Base-by-base conservation (phyloP, 768 basidiomycete genomes). In the Gymnopilus dilepis region DNA sequence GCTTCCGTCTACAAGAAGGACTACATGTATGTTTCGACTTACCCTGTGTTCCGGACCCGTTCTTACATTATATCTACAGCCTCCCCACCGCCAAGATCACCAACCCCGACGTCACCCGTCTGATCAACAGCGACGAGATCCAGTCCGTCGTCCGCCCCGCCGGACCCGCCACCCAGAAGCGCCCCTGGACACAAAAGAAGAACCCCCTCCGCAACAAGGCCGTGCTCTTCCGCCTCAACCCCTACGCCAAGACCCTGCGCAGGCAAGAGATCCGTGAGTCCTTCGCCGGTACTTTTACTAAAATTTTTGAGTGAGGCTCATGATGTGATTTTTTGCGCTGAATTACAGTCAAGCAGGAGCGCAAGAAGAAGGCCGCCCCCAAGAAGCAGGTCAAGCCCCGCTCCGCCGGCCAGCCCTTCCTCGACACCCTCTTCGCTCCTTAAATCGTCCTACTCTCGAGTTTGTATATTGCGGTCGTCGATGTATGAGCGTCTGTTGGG, bases 121-220 rank as follows among this genome's bases (percentile, higher is more conserved):
- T 99, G 73, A 99, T 99, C 86, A 97, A 98, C 87, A 95, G 92
- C 76, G 89, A 91, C 64, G 97, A 98, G 82, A 97, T 99, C 76
- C 97, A 99, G 79, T 91, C 96, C 45, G 91, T 97, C 72, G 86
- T 97, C 70, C 94, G 97, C 72, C 92, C 92, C 57, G 95, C 93
- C 60, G 91, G 91, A 69, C 81, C 87, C 65, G 91, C 93, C 78
- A 73, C 80, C 63, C 89, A 91, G 79, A 97, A 96, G 80, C 90
- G 96, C 73, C 95, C 95, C 62, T 95, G 92, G 93, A 93, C 95
- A 65, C 96, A 98, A 83, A 95, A 95, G 92, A 98, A 99, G 91
- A 98, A 97, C 84, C 95, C 96, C 56, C 86, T 97, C 71, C 77
- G 86, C 80, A 97, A 97, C 89, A 95, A 92, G 84, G 91, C 86